Percentiles rank a stretch among this genome's conserved stretches.
Conservation (phyloP, 2,329 filamentous ascomycete species). For the Penicillium polonicum region DNA sequence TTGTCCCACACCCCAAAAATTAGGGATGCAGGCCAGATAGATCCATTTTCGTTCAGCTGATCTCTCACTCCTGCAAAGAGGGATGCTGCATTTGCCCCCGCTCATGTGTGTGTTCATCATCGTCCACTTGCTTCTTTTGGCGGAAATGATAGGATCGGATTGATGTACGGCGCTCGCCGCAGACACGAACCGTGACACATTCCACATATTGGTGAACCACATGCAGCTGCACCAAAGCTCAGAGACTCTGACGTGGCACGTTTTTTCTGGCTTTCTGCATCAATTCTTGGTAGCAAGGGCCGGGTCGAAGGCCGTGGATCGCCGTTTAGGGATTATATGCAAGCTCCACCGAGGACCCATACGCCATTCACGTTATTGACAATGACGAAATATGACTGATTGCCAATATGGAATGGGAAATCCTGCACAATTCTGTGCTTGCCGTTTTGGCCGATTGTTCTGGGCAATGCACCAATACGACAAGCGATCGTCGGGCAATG, state of each 20-base stretch:
- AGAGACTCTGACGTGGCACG: constrained; percentile 44
- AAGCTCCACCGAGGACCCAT: constrained; percentile 14
- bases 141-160: constrained; percentile 34
- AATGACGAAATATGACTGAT: constrained; percentile 11
- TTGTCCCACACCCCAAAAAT: constrained; percentile 16
- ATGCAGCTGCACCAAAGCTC: constrained; percentile 42
- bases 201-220: constrained; percentile 35
- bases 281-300: constrained; percentile 26
- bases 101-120: constrained; percentile 38
- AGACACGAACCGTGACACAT: constrained; percentile 37
- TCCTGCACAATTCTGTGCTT: constrained; percentile 15
- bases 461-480: constrained; percentile 14
- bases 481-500: constrained; percentile 24
- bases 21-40: constrained; percentile 19
- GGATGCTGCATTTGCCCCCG: constrained; percentile 39
- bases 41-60: constrained; percentile 43
- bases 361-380: constrained; percentile 13
- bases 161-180: constrained; percentile 31
- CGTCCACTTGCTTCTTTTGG: constrained; percentile 26
- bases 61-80: constrained; percentile 42
- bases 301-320: constrained; percentile 26
- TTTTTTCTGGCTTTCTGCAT: constrained; percentile 34
- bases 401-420: constrained; percentile 9
- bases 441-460: background rate
- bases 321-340: constrained; percentile 17